Percentiles rank a stretch among this genome's conserved stretches.
Evolutionary conservation across 116 monocot genomes (phyloP).

Genomic region (Trichopus zeylanicus): DNA sequence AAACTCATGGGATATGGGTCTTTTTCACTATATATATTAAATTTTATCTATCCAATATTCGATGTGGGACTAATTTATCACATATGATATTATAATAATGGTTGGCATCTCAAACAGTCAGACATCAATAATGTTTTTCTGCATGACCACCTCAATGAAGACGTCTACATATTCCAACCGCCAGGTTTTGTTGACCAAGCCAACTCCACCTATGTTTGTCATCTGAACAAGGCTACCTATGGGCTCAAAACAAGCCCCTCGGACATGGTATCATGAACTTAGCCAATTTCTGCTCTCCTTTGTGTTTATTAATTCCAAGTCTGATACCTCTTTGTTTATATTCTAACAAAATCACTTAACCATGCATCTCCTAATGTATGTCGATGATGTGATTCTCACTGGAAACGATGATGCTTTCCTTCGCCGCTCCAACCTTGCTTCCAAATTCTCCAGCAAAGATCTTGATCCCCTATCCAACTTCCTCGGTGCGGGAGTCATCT

Average conservation of each 20-base stretch:
- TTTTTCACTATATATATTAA: no score
- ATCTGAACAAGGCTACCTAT: not conserved
- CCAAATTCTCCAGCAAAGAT: constrained; percentile 9
- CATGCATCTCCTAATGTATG: constrained; percentile 11
- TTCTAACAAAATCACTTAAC: not conserved
- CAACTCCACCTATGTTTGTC: not conserved
- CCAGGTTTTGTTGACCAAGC: not conserved
- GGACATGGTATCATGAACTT: constrained; percentile 1
- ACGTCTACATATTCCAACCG: constrained; percentile 4
- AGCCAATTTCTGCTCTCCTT: not conserved
- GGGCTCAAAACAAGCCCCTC: not conserved
- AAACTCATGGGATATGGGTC: no score
- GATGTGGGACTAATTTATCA: no score
- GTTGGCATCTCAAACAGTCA: not conserved
- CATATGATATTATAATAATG: no score
- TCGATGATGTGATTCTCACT: constrained; percentile 6
- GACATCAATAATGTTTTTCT: constrained; percentile 11
- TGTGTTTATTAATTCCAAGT: not conserved
- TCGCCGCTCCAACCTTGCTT: not conserved
- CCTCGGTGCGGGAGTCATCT: constrained; percentile 9
- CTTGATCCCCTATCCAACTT: constrained; percentile 8
- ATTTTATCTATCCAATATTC: no score
- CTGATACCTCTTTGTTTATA: constrained; percentile 1
- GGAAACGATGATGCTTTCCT: not conserved
- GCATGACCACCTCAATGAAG: not conserved